Base-by-base conservation (phyloP, 371 early-diverging fungal genomes). In the Mortierella sp. region DNA sequence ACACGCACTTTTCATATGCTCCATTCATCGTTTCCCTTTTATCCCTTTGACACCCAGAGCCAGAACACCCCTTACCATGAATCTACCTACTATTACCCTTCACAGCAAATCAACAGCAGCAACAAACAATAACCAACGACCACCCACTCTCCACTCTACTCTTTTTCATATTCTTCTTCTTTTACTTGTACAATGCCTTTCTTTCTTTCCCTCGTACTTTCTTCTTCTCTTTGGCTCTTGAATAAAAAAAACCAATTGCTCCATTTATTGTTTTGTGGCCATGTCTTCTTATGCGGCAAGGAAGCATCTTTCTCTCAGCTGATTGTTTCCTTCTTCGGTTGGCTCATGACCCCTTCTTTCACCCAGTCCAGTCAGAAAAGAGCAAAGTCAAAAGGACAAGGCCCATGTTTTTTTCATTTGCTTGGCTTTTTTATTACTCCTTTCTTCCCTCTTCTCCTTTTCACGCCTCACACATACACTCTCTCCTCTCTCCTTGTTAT, bases 331-430 rank as follows among this genome's bases (percentile, higher is more conserved):
- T 63, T 63, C 8, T 19, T 31, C 16, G 31, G 63, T 19, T 63
- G 31, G 63, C 38, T 28, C 58, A 26, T 55, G 55, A 63, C 21
- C 65, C 60, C 16, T 9, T n/a, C 38, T 65, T 38, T 68, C 24
- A 38, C 68, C 42, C 68, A 65, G 31, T 60, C 68, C 68, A 65
- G 31, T 60, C 31, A 31, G 55, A 55, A 3, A n/a, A n/a, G 65
- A 63, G 63, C 34, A 7, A 31, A 19, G 26, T 38, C 42, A 38
- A 38, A 38, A 26, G 60, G n/a, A 16, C 6, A 19, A 63, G 63
- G 19, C 63, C 28, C 34, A 19, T 24, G 54, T 63, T 14, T 31
- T 19, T 38, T 1, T 14, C 3, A 28, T 34, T 31, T 4, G n/a
- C 63, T 34, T 63, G 28, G 0, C 14, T 4, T 13, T 57, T 58